Evolutionary conservation across 345 rosid species (phyloP).

Genomic region (Euphorbia tirucalli): DNA sequence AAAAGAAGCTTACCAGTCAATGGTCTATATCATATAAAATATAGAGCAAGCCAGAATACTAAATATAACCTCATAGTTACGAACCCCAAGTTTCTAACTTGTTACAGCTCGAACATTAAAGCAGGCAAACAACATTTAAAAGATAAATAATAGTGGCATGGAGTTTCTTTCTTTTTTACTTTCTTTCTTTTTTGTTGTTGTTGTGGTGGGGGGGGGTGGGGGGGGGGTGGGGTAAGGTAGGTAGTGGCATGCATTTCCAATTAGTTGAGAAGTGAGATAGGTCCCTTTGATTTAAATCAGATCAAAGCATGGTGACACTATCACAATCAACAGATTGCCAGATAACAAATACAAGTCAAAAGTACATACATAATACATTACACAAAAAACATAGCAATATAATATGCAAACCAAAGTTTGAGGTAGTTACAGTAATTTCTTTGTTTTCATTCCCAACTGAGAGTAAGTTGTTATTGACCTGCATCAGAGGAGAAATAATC

Average conservation of each 20-base stretch:
- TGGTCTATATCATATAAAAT: constrained; percentile 7
- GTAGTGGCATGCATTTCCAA: not conserved
- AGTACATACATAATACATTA: not conserved
- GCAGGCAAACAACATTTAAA: not conserved
- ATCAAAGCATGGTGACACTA: not conserved
- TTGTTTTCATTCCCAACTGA: constrained; percentile 88
- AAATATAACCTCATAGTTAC: not conserved
- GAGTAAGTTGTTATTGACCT: constrained; percentile 97
- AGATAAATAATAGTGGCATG: too few species aligned
- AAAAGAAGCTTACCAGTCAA: constrained; percentile 19
- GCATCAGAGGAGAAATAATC: constrained; percentile 26
- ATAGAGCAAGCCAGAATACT: not conserved
- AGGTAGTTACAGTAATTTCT: constrained; percentile 70
- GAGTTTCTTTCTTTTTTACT: too few species aligned
- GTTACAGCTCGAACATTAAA: not conserved
- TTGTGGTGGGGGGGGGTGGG: too few species aligned
- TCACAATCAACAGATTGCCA: not conserved
- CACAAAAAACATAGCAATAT: not conserved
- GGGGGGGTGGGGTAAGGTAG: too few species aligned
- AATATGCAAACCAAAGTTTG: constrained; percentile 19
- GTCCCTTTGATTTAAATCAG: not conserved
- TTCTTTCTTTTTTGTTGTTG: too few species aligned
- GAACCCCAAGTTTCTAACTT: not conserved
- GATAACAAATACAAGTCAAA: not conserved
- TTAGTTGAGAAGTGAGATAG: not conserved